phyloP scores from a whole-genome alignment of 2,329 filamentous ascomycete species.

The Monosporascus ibericus region DNA sequence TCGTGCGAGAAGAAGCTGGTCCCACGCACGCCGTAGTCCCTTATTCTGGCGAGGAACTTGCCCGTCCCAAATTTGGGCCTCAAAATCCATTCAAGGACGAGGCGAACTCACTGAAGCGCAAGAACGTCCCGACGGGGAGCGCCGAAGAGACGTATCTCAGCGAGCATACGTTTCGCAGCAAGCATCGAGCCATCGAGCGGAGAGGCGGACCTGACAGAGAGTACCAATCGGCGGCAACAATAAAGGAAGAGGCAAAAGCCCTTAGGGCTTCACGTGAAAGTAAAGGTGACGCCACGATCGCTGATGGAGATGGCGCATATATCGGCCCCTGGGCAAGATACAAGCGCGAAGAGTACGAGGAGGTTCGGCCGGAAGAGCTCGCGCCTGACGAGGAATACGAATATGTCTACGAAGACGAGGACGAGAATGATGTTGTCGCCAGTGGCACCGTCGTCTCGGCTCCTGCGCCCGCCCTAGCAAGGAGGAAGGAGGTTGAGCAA shows the following conservation, averaged over 20 bases:
- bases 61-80: conserved; percentile 60
- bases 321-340: conserved; percentile 94
- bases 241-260: conserved; percentile 65
- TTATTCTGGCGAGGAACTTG: conserved; percentile 68
- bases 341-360: conserved; percentile 63
- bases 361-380: conserved; percentile 70
- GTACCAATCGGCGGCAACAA: conserved; percentile 45
- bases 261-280: conserved; percentile 71
- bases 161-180: conserved; percentile 82
- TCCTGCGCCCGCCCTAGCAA: conserved; percentile 46
- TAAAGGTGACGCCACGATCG: conserved; percentile 77
- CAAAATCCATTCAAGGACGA: conserved; percentile 69
- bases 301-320: conserved; percentile 83
- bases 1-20: conserved; percentile 49
- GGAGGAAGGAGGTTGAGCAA: conserved; percentile 53
- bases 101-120: conserved; percentile 59
- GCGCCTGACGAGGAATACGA: conserved; percentile 76
- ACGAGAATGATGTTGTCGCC: conserved; percentile 60
- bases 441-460: conserved; percentile 57
- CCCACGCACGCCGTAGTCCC: conserved; percentile 55
- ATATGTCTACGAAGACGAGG: conserved; percentile 69
- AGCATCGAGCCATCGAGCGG: conserved; percentile 77
- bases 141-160: conserved; percentile 86
- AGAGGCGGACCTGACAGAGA: conserved; percentile 52
- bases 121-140: conserved; percentile 77